A percentile compares a stretch with the other conserved stretches of the same genome.
phyloP scores from a whole-genome alignment of 75 land plant genomes.

The Selaginella moellendorffii region DNA sequence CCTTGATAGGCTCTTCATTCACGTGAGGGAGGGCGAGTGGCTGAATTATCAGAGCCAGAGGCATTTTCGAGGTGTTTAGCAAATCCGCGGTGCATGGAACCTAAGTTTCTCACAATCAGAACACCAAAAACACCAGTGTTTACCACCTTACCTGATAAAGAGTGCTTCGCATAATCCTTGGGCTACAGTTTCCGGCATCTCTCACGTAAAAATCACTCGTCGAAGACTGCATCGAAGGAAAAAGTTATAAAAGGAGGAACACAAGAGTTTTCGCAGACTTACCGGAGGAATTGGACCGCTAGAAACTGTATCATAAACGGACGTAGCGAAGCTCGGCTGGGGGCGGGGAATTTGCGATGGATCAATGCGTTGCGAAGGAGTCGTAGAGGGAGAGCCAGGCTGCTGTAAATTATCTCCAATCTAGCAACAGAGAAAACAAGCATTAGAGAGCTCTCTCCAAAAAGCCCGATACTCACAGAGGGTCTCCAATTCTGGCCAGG shows the following conservation, averaged over 20 bases:
- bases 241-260: conserved; percentile 9
- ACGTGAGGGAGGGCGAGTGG: conserved; percentile 93
- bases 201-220: conserved; percentile 64
- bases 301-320: conserved; percentile 56
- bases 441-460: not conserved
- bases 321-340: conserved; percentile 30
- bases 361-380: conserved; percentile 52
- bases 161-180: conserved; percentile 90
- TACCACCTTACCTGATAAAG: conserved; percentile 53
- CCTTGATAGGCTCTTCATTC: conserved; percentile 85
- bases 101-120: no score
- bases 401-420: not conserved
- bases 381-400: not conserved
- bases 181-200: conserved; percentile 94
- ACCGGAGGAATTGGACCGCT: conserved; percentile 70
- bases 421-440: not conserved
- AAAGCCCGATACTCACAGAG: no score
- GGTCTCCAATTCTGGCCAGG: not conserved
- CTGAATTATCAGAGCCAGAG: conserved; percentile 79
- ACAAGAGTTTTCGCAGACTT: conserved; percentile 8
- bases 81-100: conserved; percentile 83
- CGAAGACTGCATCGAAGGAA: conserved; percentile 64
- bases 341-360: conserved; percentile 92
- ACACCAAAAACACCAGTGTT: not conserved
- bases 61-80: conserved; percentile 69